Evolutionary conservation across 345 rosid genomes (phyloP), one percentile per base, ranked within the genome.

Genomic region (Pugionium dolabratum): DNA sequence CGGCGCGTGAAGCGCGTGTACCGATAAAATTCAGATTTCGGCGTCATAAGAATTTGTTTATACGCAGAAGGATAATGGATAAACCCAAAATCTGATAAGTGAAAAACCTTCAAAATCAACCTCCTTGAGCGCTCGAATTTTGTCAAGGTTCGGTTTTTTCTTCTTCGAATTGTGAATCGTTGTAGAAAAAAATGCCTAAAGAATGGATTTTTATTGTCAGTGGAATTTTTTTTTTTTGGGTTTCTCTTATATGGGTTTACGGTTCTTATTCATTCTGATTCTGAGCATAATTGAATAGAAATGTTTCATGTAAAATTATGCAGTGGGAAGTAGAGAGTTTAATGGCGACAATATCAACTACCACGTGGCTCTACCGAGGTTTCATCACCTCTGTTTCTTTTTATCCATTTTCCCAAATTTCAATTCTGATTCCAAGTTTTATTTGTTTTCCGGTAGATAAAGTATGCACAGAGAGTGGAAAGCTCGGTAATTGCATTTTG

Each of bases 281-380:
- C 27, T 32, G 7, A 26, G 9, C 64, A 47, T 10, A 55, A 54
- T 33, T 71, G 39, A 33, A n/a, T 34, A 41, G 1, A 18, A 41
- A 31, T 59, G 44, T 49, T 35, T 37, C 30, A 2, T 42, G 59
- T 64, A 40, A 54, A n/a, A 55, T 39, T 10, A 50, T 33, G 59
- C 67, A 73, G 72, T 44, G 2, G 48, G 61, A 44, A 66, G 62
- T 25, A 33, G 65, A 57, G 59, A 49, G 40, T 54, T 51, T 53
- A 54, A 84, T 84, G 93, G 78, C 79, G 57, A 69, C 82, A 45
- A 62, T 79, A 64, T 82, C 87, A 51, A 75, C 86, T 61, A 78
- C 80, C 33, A 25, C 62, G 0, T 81, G 82, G 85, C 64, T 75
- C 43, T 81, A 71, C 55, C 80, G 78, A 76, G 91, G 91, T 79